Base-by-base conservation (phyloP, 2,329 filamentous ascomycete species). In the Aspergillus sp. region DNA sequence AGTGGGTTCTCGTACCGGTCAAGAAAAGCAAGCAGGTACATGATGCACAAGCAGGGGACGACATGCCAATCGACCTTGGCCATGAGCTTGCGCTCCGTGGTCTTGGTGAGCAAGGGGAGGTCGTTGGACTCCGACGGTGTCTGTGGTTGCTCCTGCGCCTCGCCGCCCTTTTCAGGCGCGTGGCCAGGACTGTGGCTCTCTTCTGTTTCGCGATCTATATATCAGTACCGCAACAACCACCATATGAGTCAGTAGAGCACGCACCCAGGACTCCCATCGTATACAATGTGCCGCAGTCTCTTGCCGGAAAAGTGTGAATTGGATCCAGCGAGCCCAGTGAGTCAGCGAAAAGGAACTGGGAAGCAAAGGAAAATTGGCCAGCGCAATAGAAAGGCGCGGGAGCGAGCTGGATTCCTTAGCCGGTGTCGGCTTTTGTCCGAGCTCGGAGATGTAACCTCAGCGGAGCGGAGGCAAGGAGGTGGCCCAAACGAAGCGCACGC, bases 11-110 rank as follows among this genome's bases (percentile, higher is more conserved):
- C 48, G 58, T 74, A 79, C 77, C 77, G 74, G 60, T 80, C 86
- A 50, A 90, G 76, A 67, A 90, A 90, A 39, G 87, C 87, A 49
- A 90, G 77, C 41, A 90, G 75, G 70, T 90, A 91, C 71, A 93
- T 79, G 59, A 92, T 78, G 69, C 85, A 88, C 54, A 93, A 79
- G 63, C 88, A 89, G 0, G 90, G 90, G 52, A 93, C 78, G 52
- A 93, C 81, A 64, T 84, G 85, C 62, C 86, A 71, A 71, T 93
- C 90, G 68, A 93, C 87, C 74, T 87, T 89, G 60, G 81, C 74
- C 77, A 90, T 82, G 58, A 93, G 79, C 66, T 79, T 83, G 62
- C 81, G 78, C 76, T 91, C 88, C 1, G 74, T 77, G 7, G 75
- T 79, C 14, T 58, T 64, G 8, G 66, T 71, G 48, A 77, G 71